These are phyloP conservation scores for Luzula sylvatica DNA, from an alignment of 176 grass and related monocot genomes.

Conservation along the genomic window DNA sequence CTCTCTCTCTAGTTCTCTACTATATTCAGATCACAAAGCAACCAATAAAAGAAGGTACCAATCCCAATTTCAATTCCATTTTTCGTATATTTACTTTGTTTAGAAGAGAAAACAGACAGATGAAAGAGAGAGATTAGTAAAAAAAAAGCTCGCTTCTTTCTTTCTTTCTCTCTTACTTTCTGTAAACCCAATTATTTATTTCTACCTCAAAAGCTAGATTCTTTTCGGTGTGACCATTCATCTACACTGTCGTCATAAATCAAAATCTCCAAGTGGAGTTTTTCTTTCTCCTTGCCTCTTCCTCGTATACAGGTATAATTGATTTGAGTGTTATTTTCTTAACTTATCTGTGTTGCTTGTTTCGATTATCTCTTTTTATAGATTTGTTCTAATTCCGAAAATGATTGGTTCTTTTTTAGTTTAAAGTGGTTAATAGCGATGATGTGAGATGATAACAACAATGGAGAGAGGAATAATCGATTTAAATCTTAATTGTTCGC, in stretches of 20 bases:
- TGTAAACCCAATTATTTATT: slow-evolving; percentile 21
- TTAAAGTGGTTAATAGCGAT: slow-evolving; percentile 4
- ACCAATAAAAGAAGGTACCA: slow-evolving; percentile 7
- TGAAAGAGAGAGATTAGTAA: not conserved
- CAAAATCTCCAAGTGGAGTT: too few species aligned
- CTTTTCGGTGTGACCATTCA: slow-evolving; percentile 5
- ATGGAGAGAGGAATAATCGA: slow-evolving; percentile 21
- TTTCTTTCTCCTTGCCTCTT: too few species aligned
- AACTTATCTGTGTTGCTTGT: not conserved
- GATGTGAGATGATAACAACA: slow-evolving; percentile 8
- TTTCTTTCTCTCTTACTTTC: slow-evolving; percentile 1
- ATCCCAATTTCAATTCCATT: slow-evolving; percentile 9
- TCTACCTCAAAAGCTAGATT: slow-evolving; percentile 10
- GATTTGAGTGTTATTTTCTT: slow-evolving; percentile 7
- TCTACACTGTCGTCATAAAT: not conserved
- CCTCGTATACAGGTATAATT: too few species aligned
- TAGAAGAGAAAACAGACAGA: not conserved
- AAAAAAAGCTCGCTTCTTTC: slow-evolving; percentile 11
- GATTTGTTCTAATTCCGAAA: slow-evolving; percentile 1
- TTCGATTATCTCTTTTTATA: not conserved
- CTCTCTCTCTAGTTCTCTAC: not conserved
- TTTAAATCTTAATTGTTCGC: slow-evolving; percentile 18
- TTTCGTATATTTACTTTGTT: slow-evolving; percentile 4
- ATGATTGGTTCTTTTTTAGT: not conserved
- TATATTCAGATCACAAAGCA: not conserved